Conservation (phyloP, 768 basidiomycete species). For the Tulasnella sp. region DNA sequence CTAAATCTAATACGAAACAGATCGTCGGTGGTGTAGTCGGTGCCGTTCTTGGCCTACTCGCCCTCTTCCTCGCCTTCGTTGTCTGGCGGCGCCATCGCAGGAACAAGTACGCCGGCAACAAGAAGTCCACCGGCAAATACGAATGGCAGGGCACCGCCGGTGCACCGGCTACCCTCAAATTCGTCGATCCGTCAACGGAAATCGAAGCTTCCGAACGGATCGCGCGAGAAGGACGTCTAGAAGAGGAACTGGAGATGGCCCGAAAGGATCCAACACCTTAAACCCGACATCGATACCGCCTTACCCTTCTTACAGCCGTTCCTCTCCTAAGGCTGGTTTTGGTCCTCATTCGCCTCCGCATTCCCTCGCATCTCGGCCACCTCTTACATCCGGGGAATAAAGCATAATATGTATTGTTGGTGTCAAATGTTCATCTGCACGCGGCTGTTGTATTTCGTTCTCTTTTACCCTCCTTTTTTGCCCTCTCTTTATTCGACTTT, state of each 20-base stretch:
- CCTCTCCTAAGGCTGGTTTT: not conserved
- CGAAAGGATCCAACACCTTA: too few relatives aligned
- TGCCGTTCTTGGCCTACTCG: not conserved
- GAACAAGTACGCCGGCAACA: not conserved
- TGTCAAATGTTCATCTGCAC: not conserved
- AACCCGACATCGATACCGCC: not conserved
- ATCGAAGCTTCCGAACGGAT: slow-evolving; percentile 8
- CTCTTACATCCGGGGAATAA: not conserved
- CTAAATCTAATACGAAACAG: not conserved
- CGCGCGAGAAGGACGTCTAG: not conserved
- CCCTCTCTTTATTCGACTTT: too few relatives aligned
- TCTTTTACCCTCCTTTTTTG: too few relatives aligned
- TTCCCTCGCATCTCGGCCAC: not conserved
- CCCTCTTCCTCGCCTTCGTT: not conserved
- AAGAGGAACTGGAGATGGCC: slow-evolving; percentile 9
- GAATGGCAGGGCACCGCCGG: not conserved
- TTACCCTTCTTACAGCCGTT: not conserved
- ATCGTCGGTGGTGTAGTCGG: slow-evolving; percentile 11
- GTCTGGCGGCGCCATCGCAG: not conserved
- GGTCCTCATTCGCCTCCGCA: not conserved
- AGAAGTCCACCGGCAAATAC: not conserved
- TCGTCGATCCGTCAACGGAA: not conserved
- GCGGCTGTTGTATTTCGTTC: too few relatives aligned
- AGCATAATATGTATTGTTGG: not conserved
- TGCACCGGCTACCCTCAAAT: not conserved